Base-by-base conservation (phyloP, 2,329 filamentous ascomycete species). In the Thelonectria blattea region DNA sequence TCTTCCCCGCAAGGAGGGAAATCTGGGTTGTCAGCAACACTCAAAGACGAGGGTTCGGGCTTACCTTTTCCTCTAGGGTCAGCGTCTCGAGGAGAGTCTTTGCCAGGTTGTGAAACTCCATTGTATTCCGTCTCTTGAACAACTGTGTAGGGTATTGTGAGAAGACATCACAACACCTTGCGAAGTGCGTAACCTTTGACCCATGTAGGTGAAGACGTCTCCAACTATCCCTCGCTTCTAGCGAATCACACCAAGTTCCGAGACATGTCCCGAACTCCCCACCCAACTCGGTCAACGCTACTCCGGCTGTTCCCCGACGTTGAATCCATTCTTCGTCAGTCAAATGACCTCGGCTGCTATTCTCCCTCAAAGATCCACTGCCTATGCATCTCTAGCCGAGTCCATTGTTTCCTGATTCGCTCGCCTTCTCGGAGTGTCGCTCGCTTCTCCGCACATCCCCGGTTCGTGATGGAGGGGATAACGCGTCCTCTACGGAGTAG, bases 21-120 rank as follows among this genome's bases (percentile, higher is more conserved):
- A 70, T 67, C 68, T 69, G 11, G 3, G 7, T 15, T 14, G 14
- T 63, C 34, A 63, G 51, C 20, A n/a, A n/a, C n/a, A n/a, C n/a
- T n/a, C n/a, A n/a, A n/a, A n/a, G n/a, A n/a, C n/a, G 50, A 14
- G 17, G 4, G 3, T 6, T 24, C 6, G 22, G 22, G 22, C 22
- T 24, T 24, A 63, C 67, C 39, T 69, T 69, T 32, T 69, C 65
- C 10, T 69, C 62, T 10, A 69, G 18, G 1, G 66, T 67, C 37
- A 68, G 37, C 2, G 52, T 52, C 10, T 43, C 20, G 15, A 68
- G 34, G 3, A 66, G 65, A 1, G 45, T 41, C 7, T 66, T 63
- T n/a, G 58, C 37, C 12, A 66, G 49, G 2, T 24, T 54, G 8
- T 27, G 46, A 7, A 22, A 27, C 30, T 37, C 37, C 65, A 68